Evolutionary conservation across 2,329 filamentous ascomycete genomes (phyloP).

Genomic region (Penicillium palitans): DNA sequence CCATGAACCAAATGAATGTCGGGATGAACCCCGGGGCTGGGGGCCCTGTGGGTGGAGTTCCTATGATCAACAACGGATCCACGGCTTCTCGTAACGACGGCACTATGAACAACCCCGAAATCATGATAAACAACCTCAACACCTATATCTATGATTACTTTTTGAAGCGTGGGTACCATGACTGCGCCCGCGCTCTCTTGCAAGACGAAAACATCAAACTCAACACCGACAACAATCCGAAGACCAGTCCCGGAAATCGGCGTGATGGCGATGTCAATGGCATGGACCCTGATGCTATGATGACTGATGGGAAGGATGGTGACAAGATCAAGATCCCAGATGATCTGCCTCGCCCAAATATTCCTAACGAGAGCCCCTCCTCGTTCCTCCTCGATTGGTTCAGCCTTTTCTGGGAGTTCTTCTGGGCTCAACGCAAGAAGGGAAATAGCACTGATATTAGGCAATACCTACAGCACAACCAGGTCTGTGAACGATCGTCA

Average conservation of each 20-base stretch:
- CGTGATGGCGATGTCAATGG: slow-evolving; percentile 72
- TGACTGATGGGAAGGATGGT: slow-evolving; percentile 79
- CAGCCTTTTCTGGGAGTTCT: slow-evolving; percentile 95
- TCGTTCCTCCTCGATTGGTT: slow-evolving; percentile 98
- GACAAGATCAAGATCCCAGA: slow-evolving; percentile 71
- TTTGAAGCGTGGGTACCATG: slow-evolving; percentile 78
- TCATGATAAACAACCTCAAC: slow-evolving; percentile 53
- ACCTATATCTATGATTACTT: slow-evolving; percentile 75
- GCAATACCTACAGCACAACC: slow-evolving; percentile 78
- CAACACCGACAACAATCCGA: slow-evolving; percentile 57
- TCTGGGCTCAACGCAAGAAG: slow-evolving; percentile 74
- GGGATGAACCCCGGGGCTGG: slow-evolving; percentile 57
- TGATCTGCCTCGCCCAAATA: slow-evolving; percentile 66
- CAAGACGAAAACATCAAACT: slow-evolving; percentile 61
- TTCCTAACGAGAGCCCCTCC: slow-evolving; percentile 62
- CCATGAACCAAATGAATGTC: slow-evolving; percentile 60
- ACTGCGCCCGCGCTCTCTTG: slow-evolving; percentile 75
- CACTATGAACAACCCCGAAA: slow-evolving; percentile 41
- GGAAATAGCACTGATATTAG: slow-evolving; percentile 63
- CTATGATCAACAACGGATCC: slow-evolving; percentile 56
- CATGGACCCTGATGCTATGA: slow-evolving; percentile 72
- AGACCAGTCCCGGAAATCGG: slow-evolving; percentile 68
- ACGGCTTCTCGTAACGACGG: slow-evolving; percentile 46
- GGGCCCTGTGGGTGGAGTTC: slow-evolving; percentile 58
- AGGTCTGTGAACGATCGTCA: slow-evolving; percentile 56